Base-by-base conservation (phyloP, 129 eudicot genomes). In the Flaveria sonorensis region DNA sequence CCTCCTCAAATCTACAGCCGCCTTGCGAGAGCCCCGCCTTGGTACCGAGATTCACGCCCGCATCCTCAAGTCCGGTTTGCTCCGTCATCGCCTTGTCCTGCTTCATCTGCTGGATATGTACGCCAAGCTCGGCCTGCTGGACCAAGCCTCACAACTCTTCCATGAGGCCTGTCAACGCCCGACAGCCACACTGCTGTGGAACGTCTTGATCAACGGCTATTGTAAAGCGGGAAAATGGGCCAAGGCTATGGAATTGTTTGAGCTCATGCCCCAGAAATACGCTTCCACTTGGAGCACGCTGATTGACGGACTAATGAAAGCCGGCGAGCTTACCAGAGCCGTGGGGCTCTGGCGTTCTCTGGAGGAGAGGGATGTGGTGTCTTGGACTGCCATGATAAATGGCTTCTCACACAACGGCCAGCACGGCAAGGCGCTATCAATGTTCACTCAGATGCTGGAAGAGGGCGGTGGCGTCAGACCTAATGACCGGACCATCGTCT, bases 301-400 rank as follows among this genome's bases (percentile, higher is more conserved):
- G 76, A 81, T 88, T 57, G 61, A 85, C 21, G 92, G 89, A 43
- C 65, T 88, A 30, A 80, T 85, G 87, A 69, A 79, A 45, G 81
- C 77, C 7, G 86, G 85, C 9, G 79, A 88, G 77, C 68, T 75
- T 48, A 26, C 80, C 15, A 30, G 59, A 28, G 89, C 87, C 1
- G 24, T 76, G 62, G 77, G 71, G 24, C 62, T 77, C 66, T 88
- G 85, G 77, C 3, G 1, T 13, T 40, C 19, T 40, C 47, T 81
- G 47, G 75, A 52, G 32, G 83, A 77, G 19, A 78, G 52, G 60
- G 57, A 85, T 53, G 86, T 83, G 65, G 79, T 88, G 68, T 77
- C 86, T 68, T 88, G 89, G 92, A 88, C 89, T 30, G 81, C 78
- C 3, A 85, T 88, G 82, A 65, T 85, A 23, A 64, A 81, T 8